Evolutionary conservation across 164 flowering plant species (phyloP).

Genomic region (Cinnamomum chago): DNA sequence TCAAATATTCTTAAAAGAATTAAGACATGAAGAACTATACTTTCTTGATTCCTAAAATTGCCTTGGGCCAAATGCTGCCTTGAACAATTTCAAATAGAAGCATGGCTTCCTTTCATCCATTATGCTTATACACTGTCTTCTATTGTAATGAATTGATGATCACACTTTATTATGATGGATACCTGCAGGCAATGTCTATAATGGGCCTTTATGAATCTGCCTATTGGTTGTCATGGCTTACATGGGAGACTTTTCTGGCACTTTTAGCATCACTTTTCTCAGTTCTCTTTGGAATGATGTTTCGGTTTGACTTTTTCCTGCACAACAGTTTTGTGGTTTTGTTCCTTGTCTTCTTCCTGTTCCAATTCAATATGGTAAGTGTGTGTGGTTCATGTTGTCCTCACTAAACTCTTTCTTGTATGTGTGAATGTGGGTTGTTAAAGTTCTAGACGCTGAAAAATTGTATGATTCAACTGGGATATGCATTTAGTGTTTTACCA

Average conservation of each 20-base stretch:
- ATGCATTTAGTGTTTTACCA: not conserved
- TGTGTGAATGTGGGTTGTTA: not conserved
- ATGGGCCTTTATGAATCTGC: slow-evolving; percentile 97
- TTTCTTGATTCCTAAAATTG: not conserved
- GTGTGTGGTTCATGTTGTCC: not conserved
- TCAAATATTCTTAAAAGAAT: no score
- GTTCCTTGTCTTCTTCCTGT: slow-evolving; percentile 78
- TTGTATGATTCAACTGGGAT: not conserved
- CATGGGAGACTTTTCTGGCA: slow-evolving; percentile 72
- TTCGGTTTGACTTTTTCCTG: slow-evolving; percentile 86
- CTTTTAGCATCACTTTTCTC: slow-evolving; percentile 65
- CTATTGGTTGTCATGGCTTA: slow-evolving; percentile 95
- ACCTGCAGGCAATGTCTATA: slow-evolving; percentile 80
- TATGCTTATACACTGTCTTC: not conserved
- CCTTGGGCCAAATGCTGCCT: not conserved
- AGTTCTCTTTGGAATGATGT: slow-evolving; percentile 92
- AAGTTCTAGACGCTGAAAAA: not conserved
- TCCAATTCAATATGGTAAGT: slow-evolving; percentile 90
- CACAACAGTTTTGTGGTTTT: slow-evolving; percentile 73
- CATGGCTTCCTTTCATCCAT: not conserved
- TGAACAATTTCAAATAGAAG: no score
- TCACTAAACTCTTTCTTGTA: not conserved
- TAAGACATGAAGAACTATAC: no score
- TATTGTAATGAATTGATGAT: slow-evolving; percentile 2
- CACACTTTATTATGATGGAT: not conserved